Conservation (phyloP, 768 basidiomycete species). For the Trametes maxima region DNA sequence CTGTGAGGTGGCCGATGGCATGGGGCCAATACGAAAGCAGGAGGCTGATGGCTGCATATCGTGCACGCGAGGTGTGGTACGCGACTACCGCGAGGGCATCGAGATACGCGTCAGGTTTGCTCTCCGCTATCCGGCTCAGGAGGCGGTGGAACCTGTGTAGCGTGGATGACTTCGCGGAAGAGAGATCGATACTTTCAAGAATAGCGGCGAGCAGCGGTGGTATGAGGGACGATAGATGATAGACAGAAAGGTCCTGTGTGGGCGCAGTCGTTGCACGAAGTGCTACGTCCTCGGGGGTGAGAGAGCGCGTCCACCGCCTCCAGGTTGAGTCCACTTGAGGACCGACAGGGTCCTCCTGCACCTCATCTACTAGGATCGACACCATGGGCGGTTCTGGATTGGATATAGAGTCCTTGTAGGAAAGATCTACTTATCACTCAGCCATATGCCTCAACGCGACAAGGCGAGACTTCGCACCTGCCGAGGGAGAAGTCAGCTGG, state of each 20-base stretch:
- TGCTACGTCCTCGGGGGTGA: constrained; percentile 14
- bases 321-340: constrained; percentile 19
- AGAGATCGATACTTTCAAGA: constrained; percentile 55
- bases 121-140: constrained; percentile 51
- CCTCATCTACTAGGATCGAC: constrained; percentile 64
- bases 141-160: constrained; percentile 55
- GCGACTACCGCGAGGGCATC: constrained; percentile 76
- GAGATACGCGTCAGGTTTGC: constrained; percentile 68
- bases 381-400: constrained; percentile 41
- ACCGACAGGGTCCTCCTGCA: constrained; percentile 30
- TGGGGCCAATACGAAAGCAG: constrained; percentile 69
- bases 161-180: constrained; percentile 38
- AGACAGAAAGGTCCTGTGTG: constrained; percentile 53
- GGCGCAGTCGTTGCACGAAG: constrained; percentile 56
- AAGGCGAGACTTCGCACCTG: constrained; percentile 18
- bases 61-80: constrained; percentile 58
- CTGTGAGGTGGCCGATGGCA: constrained; percentile 63
- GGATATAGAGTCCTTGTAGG: constrained; percentile 10
- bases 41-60: constrained; percentile 56
- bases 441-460: background rate
- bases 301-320: constrained; percentile 27
- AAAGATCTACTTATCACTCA: constrained; percentile 9
- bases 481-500: constrained; percentile 17
- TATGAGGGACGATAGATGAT: constrained; percentile 63
- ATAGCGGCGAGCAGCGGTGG: constrained; percentile 65